phyloP scores from a whole-genome alignment of 768 basidiomycete species.

The Paxillus involutus region DNA sequence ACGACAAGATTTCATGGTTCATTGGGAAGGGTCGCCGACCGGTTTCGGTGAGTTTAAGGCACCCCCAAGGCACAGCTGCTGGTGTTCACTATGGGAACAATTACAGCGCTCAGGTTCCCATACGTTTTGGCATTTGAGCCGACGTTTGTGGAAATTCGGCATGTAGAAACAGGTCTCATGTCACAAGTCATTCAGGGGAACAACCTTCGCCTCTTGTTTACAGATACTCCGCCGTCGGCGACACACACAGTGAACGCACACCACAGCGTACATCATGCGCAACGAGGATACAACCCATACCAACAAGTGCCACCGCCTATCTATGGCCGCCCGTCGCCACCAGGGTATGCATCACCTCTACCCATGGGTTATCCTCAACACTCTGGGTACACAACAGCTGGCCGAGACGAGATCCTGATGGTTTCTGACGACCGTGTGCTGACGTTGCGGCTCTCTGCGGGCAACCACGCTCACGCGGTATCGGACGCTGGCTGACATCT shows the following conservation, averaged over 20 bases:
- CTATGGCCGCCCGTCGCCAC: slow-evolving; percentile 27
- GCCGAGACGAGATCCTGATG: slow-evolving; percentile 83
- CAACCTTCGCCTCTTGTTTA: slow-evolving; percentile 87
- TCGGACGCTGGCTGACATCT: slow-evolving; percentile 11
- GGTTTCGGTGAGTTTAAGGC: slow-evolving; percentile 77
- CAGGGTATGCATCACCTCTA: slow-evolving; percentile 25
- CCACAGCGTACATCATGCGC: slow-evolving; percentile 35
- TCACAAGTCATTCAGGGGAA: slow-evolving; percentile 95
- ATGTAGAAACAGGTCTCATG: slow-evolving; percentile 89
- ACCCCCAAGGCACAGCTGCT: not conserved
- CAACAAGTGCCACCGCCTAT: slow-evolving; percentile 24
- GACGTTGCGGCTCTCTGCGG: slow-evolving; percentile 54
- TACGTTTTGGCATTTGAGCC: slow-evolving; percentile 97
- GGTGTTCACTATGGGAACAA: not conserved
- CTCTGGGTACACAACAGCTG: slow-evolving; percentile 48
- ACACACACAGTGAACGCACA: slow-evolving; percentile 52
- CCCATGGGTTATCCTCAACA: slow-evolving; percentile 40
- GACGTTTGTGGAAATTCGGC: slow-evolving; percentile 93
- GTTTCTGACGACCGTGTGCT: slow-evolving; percentile 88
- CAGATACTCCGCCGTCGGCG: slow-evolving; percentile 88
- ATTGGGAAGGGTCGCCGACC: slow-evolving; percentile 95
- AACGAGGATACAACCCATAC: slow-evolving; percentile 34
- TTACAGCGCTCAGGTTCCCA: slow-evolving; percentile 87
- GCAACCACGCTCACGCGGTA: slow-evolving; percentile 10
- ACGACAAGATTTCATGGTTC: slow-evolving; percentile 88